Conservation (phyloP, 148 eudicot genomes). For the Vaccinium corymbosum region DNA sequence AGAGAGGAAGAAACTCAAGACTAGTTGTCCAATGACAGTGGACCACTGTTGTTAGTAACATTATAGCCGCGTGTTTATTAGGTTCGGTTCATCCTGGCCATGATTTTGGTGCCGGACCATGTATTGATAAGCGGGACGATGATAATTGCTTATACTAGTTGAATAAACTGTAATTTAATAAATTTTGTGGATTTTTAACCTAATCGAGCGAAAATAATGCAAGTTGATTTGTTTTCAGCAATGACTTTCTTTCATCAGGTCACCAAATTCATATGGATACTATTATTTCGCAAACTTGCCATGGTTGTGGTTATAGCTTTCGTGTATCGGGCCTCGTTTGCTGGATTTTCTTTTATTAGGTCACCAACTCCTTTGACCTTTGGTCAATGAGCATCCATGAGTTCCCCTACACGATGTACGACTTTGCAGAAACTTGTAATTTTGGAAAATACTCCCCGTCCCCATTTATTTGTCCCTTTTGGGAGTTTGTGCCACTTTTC, state of each 20-base stretch:
- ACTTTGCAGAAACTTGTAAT: no score
- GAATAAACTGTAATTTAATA: not conserved
- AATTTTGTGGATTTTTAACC: not conserved
- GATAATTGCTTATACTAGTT: not conserved
- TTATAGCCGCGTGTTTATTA: not conserved
- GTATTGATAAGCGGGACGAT: not conserved
- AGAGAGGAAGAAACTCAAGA: conserved; percentile 2
- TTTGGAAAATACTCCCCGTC: no score
- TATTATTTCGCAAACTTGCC: no score
- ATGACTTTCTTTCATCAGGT: not conserved
- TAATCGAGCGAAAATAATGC: not conserved
- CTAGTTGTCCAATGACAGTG: not conserved
- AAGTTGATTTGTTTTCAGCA: not conserved
- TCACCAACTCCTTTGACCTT: no score
- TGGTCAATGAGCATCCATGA: no score
- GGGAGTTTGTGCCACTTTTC: no score
- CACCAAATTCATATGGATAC: no score
- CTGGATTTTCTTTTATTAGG: no score
- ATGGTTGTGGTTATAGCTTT: no score
- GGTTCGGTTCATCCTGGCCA: not conserved
- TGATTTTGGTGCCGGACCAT: not conserved
- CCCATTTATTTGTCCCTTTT: no score
- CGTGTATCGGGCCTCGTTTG: no score
- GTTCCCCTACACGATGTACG: no score
- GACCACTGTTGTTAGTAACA: not conserved